A percentile compares a stretch with the other conserved stretches of the same genome.
These are phyloP conservation scores for Rhodotorula kratochvilovae DNA, from an alignment of 768 basidiomycete genomes.

Conservation along the genomic window DNA sequence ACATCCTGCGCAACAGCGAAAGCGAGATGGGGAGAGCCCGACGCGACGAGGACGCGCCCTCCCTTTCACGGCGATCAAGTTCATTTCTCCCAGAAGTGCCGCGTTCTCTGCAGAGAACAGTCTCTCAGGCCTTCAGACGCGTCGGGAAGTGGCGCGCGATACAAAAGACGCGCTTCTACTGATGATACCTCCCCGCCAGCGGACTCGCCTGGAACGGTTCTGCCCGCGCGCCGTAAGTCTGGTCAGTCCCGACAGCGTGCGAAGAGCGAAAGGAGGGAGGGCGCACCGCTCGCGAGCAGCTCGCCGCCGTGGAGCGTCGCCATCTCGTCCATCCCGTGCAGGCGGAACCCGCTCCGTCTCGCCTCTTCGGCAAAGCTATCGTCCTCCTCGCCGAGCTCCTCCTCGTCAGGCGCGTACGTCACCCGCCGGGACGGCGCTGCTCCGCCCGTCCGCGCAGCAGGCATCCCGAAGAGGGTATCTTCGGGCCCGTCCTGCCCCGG, in stretches of 20 bases:
- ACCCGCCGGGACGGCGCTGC: neutral
- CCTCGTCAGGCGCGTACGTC: neutral
- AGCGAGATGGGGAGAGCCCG: neutral
- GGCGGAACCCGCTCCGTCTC: constrained; percentile 22
- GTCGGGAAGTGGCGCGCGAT: neutral
- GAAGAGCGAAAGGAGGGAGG: neutral
- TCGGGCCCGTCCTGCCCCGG: constrained; percentile 35
- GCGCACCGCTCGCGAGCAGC: constrained; percentile 31
- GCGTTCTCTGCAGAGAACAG: too few species aligned
- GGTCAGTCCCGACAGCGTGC: accelerated
- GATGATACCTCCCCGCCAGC: constrained; percentile 14
- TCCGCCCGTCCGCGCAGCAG: neutral
- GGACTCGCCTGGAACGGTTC: constrained; percentile 39
- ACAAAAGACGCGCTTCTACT: neutral
- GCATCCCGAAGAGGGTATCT: constrained; percentile 43
- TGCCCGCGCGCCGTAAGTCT: neutral
- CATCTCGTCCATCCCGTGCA: constrained; percentile 35
- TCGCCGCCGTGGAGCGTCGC: constrained; percentile 41
- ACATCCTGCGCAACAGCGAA: neutral
- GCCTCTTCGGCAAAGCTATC: constrained; percentile 26
- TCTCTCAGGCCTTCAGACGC: neutral
- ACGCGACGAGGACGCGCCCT: neutral
- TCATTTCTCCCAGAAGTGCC: neutral
- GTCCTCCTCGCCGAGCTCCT: constrained; percentile 15
- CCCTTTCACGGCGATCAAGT: neutral